Percentiles rank a stretch among this genome's conserved stretches.
phyloP scores from a whole-genome alignment of 495 filamentous ascomycete species.

The Annulohypoxylon bovei region DNA sequence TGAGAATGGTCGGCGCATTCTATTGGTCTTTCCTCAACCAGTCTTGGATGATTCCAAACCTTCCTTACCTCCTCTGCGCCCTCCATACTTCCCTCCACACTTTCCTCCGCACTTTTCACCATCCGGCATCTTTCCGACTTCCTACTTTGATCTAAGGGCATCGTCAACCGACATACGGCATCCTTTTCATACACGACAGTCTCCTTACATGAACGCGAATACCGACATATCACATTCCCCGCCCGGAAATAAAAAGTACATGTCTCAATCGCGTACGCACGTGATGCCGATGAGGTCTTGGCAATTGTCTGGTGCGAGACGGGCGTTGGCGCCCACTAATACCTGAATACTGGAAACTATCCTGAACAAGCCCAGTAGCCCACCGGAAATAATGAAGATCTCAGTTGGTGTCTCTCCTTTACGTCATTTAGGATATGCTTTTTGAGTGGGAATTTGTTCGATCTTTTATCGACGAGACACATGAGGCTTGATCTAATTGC shows the following conservation, averaged over 20 bases:
- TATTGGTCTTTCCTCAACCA: not conserved
- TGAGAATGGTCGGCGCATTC: not conserved
- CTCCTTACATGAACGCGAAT: not conserved
- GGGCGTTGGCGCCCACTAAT: slow-evolving; percentile 2
- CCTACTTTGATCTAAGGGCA: not conserved
- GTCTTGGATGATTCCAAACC: slow-evolving; percentile 9
- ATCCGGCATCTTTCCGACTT: not conserved
- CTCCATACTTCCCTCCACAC: not conserved
- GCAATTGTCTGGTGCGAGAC: slow-evolving; percentile 6
- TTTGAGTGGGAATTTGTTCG: not conserved
- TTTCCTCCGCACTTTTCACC: not conserved
- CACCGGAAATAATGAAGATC: slow-evolving; percentile 27
- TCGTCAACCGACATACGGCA: not conserved
- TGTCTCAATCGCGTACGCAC: slow-evolving; percentile 12
- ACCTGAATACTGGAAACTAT: too few relatives aligned
- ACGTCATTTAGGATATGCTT: slow-evolving; percentile 13
- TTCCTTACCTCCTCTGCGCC: not conserved
- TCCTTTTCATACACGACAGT: not conserved
- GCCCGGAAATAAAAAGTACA: not conserved
- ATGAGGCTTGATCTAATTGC: not conserved
- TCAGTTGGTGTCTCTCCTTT: slow-evolving; percentile 10
- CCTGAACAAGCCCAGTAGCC: slow-evolving; percentile 2
- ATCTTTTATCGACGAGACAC: not conserved
- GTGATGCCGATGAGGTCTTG: slow-evolving; percentile 17
- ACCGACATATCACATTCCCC: not conserved